phyloP scores from a whole-genome alignment of 2,329 filamentous ascomycete genomes.

The Colletotrichum sp. region DNA sequence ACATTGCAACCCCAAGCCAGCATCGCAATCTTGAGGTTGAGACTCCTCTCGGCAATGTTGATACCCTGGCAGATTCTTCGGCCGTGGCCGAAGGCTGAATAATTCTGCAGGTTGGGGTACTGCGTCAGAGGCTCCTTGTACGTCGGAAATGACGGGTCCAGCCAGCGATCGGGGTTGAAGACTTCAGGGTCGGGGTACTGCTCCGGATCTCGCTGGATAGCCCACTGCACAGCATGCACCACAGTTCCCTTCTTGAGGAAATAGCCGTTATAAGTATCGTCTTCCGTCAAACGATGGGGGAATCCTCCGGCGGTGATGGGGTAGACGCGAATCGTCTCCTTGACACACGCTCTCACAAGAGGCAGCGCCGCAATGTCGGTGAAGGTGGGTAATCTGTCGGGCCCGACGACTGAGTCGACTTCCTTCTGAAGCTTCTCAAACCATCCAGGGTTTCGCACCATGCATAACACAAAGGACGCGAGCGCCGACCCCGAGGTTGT shows the following conservation, averaged over 20 bases:
- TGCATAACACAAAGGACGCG: slow-evolving; percentile 29
- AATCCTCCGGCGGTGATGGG: slow-evolving; percentile 49
- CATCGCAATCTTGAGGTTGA: slow-evolving; percentile 43
- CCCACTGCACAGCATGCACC: slow-evolving; percentile 57
- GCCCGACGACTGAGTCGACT: slow-evolving; percentile 40
- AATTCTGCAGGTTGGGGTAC: slow-evolving; percentile 44
- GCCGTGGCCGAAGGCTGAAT: slow-evolving; percentile 57
- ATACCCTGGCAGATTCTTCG: slow-evolving; percentile 51
- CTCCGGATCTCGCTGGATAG: slow-evolving; percentile 47
- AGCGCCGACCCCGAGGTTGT: slow-evolving; percentile 37
- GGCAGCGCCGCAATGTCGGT: slow-evolving; percentile 40
- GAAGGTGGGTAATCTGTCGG: slow-evolving; percentile 36
- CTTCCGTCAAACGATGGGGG: slow-evolving; percentile 53
- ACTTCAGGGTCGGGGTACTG: slow-evolving; percentile 40
- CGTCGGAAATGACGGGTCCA: slow-evolving; percentile 40
- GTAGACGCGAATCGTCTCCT: slow-evolving; percentile 54
- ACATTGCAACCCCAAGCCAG: slow-evolving; percentile 40
- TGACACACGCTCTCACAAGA: slow-evolving; percentile 41
- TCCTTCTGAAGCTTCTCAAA: slow-evolving; percentile 40
- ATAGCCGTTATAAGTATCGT: slow-evolving; percentile 57
- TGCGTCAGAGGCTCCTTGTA: slow-evolving; percentile 42
- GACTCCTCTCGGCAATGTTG: slow-evolving; percentile 44
- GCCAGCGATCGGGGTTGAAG: slow-evolving; percentile 45
- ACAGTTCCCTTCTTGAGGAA: slow-evolving; percentile 55
- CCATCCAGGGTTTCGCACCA: slow-evolving; percentile 35